Conservation (phyloP, 192 early-diverging fungal genomes). For the Coemansia aciculifera region DNA sequence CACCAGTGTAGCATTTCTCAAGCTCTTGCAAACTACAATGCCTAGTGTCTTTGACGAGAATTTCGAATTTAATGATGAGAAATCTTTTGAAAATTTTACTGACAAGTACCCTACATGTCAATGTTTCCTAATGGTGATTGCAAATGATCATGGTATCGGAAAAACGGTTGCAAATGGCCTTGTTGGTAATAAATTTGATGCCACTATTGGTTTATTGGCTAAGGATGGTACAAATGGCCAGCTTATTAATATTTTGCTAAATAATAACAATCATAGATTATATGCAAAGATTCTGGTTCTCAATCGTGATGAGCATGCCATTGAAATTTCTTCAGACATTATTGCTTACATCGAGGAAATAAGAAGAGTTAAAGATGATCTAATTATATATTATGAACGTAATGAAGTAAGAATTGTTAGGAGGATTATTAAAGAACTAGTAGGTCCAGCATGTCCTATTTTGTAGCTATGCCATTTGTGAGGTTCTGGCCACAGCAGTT, state of each 20-base stretch:
- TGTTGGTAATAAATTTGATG: neutral
- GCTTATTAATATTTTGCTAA: too few species aligned
- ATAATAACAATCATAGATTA: too few species aligned
- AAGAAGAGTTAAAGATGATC: too few species aligned
- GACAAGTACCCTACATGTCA: neutral
- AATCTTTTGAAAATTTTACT: neutral
- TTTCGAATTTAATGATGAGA: neutral
- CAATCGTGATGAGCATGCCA: neutral
- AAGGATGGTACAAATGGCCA: neutral
- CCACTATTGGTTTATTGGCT: neutral
- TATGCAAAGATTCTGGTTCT: neutral
- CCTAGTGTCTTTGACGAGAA: neutral
- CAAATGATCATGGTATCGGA: neutral
- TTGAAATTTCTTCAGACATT: too few species aligned
- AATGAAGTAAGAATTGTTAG: neutral
- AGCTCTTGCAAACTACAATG: too few species aligned
- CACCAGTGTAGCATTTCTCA: too few species aligned
- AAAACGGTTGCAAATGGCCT: neutral
- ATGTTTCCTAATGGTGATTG: neutral
- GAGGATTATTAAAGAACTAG: too few species aligned
- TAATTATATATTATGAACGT: neutral
- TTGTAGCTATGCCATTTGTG: neutral
- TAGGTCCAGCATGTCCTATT: neutral
- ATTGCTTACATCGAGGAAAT: too few species aligned
- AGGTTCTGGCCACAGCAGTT: too few species aligned